Conservation (phyloP, 1,139 yeast species). For the Wickerhamomyces sp. region DNA sequence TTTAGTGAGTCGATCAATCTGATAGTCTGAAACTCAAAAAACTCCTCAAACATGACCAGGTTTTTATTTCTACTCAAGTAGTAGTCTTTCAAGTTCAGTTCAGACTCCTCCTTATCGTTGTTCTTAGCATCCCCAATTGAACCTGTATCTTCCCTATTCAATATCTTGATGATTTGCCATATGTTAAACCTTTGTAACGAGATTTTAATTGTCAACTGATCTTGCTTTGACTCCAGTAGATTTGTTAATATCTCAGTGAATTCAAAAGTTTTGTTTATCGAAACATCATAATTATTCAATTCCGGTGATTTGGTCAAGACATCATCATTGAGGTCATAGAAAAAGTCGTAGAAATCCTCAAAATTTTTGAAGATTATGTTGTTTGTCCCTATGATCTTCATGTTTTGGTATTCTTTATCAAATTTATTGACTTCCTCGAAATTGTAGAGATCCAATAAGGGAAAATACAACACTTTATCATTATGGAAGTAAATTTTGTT, state of each 20-base stretch:
- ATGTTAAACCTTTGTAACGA: conserved; percentile 18
- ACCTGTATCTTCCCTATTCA: conserved; percentile 7
- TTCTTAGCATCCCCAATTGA: background rate
- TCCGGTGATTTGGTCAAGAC: conserved; percentile 3
- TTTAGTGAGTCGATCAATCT: conserved; percentile 13
- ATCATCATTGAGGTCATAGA: conserved; percentile 16
- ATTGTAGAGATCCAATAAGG: conserved; percentile 18
- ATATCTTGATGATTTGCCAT: conserved; percentile 18
- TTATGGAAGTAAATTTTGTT: conserved; percentile 19
- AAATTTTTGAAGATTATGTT: conserved; percentile 20
- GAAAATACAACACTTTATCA: conserved; percentile 21
- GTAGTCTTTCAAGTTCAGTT: conserved; percentile 21
- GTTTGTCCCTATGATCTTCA: conserved; percentile 22
- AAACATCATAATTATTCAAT: conserved; percentile 4
- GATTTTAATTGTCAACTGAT: conserved; percentile 10
- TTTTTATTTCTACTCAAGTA: conserved; percentile 19
- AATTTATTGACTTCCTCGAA: conserved; percentile 17
- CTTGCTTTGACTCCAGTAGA: conserved; percentile 13
- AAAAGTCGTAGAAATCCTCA: conserved; percentile 17
- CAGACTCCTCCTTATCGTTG: conserved; percentile 13
- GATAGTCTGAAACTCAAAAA: conserved; percentile 22
- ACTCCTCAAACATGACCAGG: conserved; percentile 18
- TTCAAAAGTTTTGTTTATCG: conserved; percentile 14
- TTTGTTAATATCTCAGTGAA: conserved; percentile 12
- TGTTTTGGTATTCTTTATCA: conserved; percentile 12